Evolutionary conservation across 805 yeast genomes (phyloP).

Genomic region (Candida oleophila): DNA sequence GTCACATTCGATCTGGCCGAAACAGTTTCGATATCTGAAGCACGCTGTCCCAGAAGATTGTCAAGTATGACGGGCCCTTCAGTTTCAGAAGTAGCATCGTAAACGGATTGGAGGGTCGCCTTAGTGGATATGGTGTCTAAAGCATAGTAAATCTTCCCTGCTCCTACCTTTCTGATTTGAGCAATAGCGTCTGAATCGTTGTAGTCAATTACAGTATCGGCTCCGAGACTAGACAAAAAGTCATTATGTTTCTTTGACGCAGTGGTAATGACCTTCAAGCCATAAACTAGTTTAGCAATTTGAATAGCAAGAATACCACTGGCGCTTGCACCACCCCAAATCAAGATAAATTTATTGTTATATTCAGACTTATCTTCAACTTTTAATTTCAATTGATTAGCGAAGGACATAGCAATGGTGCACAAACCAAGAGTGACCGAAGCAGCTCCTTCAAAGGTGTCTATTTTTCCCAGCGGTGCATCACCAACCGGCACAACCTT

Average conservation of each 20-base stretch:
- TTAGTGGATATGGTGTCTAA: slow-evolving; percentile 28
- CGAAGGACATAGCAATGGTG: slow-evolving; percentile 15
- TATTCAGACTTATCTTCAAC: slow-evolving; percentile 3
- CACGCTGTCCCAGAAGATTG: slow-evolving; percentile 17
- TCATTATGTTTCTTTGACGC: slow-evolving; percentile 50
- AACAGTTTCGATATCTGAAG: slow-evolving; percentile 7
- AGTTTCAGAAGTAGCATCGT: slow-evolving; percentile 13
- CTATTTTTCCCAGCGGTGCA: slow-evolving; percentile 6
- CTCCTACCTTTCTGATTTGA: slow-evolving; percentile 34
- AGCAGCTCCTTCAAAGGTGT: slow-evolving; percentile 20
- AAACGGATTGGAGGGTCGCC: slow-evolving; percentile 14
- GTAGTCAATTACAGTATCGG: slow-evolving; percentile 51
- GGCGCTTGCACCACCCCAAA: slow-evolving; percentile 72
- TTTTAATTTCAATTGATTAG: slow-evolving; percentile 12
- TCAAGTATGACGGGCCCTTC: slow-evolving; percentile 11
- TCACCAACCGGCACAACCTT: slow-evolving; percentile 10
- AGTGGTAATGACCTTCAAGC: slow-evolving; percentile 34
- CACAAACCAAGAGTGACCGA: slow-evolving; percentile 13
- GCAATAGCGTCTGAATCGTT: slow-evolving; percentile 45
- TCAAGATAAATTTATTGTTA: slow-evolving; percentile 38
- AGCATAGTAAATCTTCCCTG: slow-evolving; percentile 25
- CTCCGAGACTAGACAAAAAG: slow-evolving; percentile 46
- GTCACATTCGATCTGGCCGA: slow-evolving; percentile 12
- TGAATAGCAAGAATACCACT: slow-evolving; percentile 61
- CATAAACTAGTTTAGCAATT: slow-evolving; percentile 41